These are phyloP conservation scores for Acanthamoeba sp. DNA, from an alignment of 208 protist species.

Conservation along the genomic window DNA sequence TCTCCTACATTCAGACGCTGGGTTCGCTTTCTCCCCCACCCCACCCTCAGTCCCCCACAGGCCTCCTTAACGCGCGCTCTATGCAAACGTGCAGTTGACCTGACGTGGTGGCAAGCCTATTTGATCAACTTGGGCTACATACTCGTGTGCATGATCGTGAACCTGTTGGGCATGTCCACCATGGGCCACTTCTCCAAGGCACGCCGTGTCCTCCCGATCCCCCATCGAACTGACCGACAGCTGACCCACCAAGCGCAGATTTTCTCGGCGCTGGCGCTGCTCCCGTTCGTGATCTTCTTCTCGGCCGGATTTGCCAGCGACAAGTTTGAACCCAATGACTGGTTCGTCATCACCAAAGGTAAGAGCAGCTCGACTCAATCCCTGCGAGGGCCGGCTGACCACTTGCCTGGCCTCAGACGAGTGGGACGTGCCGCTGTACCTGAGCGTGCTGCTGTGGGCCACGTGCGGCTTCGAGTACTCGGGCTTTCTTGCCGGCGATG, in stretches of 20 bases:
- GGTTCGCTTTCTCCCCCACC: background rate
- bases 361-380: background rate
- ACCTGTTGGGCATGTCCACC: constrained; percentile 40
- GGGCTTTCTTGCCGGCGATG: constrained; percentile 47
- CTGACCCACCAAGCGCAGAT: too few relatives aligned
- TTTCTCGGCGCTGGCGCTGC: constrained; percentile 24
- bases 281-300: constrained; percentile 23
- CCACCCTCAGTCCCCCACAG: too few relatives aligned
- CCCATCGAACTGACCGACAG: too few relatives aligned
- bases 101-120: constrained; percentile 54
- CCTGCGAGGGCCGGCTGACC: too few relatives aligned
- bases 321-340: background rate
- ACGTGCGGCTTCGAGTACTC: constrained; percentile 62
- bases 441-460: constrained; percentile 52
- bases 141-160: constrained; percentile 14
- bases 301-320: background rate
- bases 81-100: background rate
- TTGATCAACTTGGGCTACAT: constrained; percentile 67
- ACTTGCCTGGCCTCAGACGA: background rate
- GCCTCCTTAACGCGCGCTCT: too few relatives aligned
- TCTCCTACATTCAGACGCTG: constrained; percentile 30
- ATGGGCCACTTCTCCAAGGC: constrained; percentile 60
- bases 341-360: constrained; percentile 7
- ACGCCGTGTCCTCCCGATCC: too few relatives aligned
- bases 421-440: constrained; percentile 37